phyloP scores from a whole-genome alignment of 495 filamentous ascomycete species.

The Xylaria flabelliformis region DNA sequence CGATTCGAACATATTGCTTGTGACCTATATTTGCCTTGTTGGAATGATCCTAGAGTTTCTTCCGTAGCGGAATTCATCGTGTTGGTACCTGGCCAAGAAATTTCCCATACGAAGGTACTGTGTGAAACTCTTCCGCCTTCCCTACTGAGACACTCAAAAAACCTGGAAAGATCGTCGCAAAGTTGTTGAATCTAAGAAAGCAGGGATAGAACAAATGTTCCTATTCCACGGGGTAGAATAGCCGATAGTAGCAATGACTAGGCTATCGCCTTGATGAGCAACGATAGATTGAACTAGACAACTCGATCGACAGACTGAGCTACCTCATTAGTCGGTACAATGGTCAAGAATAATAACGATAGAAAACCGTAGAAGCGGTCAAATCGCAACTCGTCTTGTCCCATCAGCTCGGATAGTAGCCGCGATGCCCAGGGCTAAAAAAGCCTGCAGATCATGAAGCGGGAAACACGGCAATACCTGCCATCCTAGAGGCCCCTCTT shows the following conservation, averaged over 20 bases:
- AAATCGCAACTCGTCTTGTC: not conserved
- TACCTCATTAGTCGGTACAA: slow-evolving; percentile 5
- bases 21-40: not conserved
- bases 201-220: not conserved
- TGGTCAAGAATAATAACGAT: not conserved
- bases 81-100: not conserved
- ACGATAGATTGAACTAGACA: not conserved
- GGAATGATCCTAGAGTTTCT: not conserved
- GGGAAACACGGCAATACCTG: slow-evolving; percentile 2
- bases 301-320: not conserved
- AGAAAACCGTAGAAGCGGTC: not conserved
- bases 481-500: not conserved
- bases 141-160: not conserved
- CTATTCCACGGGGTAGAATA: not conserved
- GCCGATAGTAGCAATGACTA: not conserved
- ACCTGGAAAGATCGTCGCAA: not conserved
- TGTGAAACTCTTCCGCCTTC: not conserved
- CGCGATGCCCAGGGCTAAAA: not conserved
- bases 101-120: not conserved
- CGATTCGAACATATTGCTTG: not conserved
- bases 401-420: not conserved
- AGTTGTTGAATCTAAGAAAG: not conserved
- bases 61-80: not conserved
- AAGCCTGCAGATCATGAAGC: slow-evolving; percentile 2
- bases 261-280: not conserved